Base-by-base conservation (phyloP, 2,329 filamentous ascomycete species). In the Lasiodiplodia citricola region DNA sequence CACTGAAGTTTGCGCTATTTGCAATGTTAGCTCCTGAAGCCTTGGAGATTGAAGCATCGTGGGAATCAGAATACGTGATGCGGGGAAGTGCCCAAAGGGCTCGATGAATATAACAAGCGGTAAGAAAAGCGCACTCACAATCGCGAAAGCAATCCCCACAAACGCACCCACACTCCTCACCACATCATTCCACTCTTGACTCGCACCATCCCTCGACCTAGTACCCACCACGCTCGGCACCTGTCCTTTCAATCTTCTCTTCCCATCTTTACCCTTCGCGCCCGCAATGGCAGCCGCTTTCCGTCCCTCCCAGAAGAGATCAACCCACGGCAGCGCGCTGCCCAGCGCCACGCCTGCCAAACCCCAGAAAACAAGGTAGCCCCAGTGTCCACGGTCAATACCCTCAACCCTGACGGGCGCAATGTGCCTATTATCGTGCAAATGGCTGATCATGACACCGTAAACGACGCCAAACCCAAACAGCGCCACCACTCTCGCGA, bases 391-490 rank as follows among this genome's bases (percentile, higher is more conserved):
- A 35, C 84, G 81, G 70, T 88, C 82, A 38, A 89, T 80, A 44
- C 83, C 83, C 67, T 86, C 85, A 57, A 91, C 83, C 67, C 88
- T 85, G 41, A 93, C 86, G 0, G 89, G 87, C 0, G 87, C 86
- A 60, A 93, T 83, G 56, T 86, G 84, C 71, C 89, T 85, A 63
- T 89, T 88, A 71, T 91, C 88, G 73, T 95, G 93, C 55, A 98
- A 83, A 76, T 93, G 90, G 23, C 91, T 90, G 50, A 97, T 91
- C 51, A 97, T 84, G 1, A 91, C 83, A 1, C 95, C 95, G 78
- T 97, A 98, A 18, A 90, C 87, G 66, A 95, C 85, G 0, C 96
- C 96, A 47, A 97, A 89, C 0, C 86, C 81, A 75, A 96, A 96
- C 11, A 98, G 85, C 2, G 96, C 81, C 0, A 84, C 78, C 4